phyloP scores from a whole-genome alignment of 2,329 filamentous ascomycete species.

The Nigrograna mackinnonii region DNA sequence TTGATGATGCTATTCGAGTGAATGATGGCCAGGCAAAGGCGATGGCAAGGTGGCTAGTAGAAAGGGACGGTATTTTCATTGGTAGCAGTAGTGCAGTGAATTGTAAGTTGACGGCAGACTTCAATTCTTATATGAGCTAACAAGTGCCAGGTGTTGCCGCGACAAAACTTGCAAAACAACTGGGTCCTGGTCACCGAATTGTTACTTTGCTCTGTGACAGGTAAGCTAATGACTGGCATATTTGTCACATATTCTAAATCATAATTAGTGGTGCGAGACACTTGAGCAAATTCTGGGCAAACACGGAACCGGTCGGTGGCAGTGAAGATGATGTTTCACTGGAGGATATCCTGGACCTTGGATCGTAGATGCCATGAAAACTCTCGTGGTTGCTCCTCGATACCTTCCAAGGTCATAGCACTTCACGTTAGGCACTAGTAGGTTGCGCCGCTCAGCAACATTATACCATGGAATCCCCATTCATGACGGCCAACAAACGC shows the following conservation, averaged over 20 bases:
- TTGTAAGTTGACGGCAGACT: slow-evolving; percentile 55
- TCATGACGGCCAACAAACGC: no score
- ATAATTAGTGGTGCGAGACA: slow-evolving; percentile 67
- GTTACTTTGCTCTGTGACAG: slow-evolving; percentile 83
- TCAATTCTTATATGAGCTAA: neutral
- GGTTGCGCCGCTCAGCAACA: no score
- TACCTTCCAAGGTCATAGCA: no score
- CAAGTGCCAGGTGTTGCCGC: slow-evolving; percentile 62
- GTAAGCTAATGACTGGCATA: slow-evolving; percentile 18
- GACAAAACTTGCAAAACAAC: slow-evolving; percentile 66
- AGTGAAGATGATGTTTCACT: slow-evolving; percentile 51
- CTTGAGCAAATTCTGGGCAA: slow-evolving; percentile 83
- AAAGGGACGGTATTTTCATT: slow-evolving; percentile 92
- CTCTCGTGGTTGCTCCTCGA: no score
- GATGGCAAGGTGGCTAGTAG: slow-evolving; percentile 97
- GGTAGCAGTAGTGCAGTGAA: slow-evolving; percentile 98
- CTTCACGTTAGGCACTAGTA: no score
- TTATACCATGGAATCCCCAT: no score
- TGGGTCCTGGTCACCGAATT: slow-evolving; percentile 65
- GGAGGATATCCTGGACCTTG: slow-evolving; percentile 62
- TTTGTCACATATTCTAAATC: neutral
- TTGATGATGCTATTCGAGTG: slow-evolving; percentile 89
- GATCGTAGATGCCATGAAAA: no score
- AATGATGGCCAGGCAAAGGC: slow-evolving; percentile 84
- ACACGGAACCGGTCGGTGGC: slow-evolving; percentile 67